Percentiles rank a stretch among this genome's conserved stretches.
These are phyloP conservation scores for Amoeboaphelidium occidentale DNA, from an alignment of 371 early-diverging fungal genomes.

Conservation along the genomic window DNA sequence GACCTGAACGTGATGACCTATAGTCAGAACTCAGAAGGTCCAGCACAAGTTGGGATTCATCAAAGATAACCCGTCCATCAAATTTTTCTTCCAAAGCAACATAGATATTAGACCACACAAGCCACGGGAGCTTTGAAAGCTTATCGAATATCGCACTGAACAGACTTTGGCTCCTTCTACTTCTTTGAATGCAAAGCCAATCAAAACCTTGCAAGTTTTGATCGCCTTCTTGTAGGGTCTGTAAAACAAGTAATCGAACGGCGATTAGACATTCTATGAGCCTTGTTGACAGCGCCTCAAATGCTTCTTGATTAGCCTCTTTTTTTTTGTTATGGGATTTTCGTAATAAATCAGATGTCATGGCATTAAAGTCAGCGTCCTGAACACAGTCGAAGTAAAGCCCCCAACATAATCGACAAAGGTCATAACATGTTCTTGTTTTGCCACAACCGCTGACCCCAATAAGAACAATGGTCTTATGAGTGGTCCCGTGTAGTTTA, in stretches of 20 bases:
- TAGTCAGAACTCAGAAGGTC: slow-evolving; percentile 3
- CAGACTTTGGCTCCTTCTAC: slow-evolving; percentile 2
- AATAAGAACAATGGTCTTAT: slow-evolving; percentile 4
- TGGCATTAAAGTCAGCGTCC: slow-evolving; percentile 2
- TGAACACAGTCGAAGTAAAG: slow-evolving; percentile 5
- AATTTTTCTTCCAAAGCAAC: too few species aligned
- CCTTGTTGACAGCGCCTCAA: too few species aligned
- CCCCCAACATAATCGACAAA: slow-evolving; percentile 2
- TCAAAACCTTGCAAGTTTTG: slow-evolving; percentile 2
- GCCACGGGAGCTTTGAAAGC: too few species aligned
- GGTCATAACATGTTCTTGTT: slow-evolving; percentile 8
- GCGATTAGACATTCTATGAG: background rate
- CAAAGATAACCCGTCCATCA: slow-evolving; percentile 7
- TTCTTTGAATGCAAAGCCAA: slow-evolving; percentile 6
- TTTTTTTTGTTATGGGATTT: too few species aligned
- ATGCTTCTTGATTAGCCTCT: too few species aligned
- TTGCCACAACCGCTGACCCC: slow-evolving; percentile 9
- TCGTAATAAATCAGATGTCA: too few species aligned
- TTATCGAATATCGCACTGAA: slow-evolving; percentile 1
- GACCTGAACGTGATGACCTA: slow-evolving; percentile 3
- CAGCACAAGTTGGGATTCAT: slow-evolving; percentile 8
- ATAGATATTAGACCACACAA: too few species aligned
- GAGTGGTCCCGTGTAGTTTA: background rate
- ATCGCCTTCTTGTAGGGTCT: background rate
- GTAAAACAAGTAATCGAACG: slow-evolving; percentile 4